A percentile compares a stretch with the other conserved stretches of the same genome.
Evolutionary conservation across 768 basidiomycete species (phyloP).

Genomic region (Candolleomyces aberdarensis): DNA sequence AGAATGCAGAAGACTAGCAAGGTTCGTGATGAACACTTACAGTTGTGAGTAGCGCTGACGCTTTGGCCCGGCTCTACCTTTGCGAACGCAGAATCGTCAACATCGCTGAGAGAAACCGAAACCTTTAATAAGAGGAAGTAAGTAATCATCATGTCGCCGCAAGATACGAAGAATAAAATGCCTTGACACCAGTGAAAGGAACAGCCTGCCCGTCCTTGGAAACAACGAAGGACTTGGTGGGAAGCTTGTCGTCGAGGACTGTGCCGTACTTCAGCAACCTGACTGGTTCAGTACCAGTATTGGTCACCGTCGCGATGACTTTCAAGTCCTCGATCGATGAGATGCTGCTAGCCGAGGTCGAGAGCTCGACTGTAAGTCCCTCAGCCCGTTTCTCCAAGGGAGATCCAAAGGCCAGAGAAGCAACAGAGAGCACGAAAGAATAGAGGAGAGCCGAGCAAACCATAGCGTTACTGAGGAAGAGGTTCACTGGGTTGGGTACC

Average conservation of each 20-base stretch:
- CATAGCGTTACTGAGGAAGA: background rate
- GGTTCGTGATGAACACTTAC: conserved; percentile 16
- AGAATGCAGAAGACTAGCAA: too few species aligned
- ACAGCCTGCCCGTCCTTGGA: conserved; percentile 36
- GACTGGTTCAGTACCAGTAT: conserved; percentile 35
- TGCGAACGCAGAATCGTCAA: conserved; percentile 38
- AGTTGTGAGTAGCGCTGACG: conserved; percentile 36
- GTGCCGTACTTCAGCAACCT: conserved; percentile 45
- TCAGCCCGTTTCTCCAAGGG: conserved; percentile 28
- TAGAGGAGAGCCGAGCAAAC: conserved; percentile 11
- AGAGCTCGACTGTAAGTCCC: conserved; percentile 28
- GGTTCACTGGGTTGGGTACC: background rate
- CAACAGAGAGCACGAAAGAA: conserved; percentile 24
- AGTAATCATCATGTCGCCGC: too few species aligned
- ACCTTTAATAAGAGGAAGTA: conserved; percentile 13
- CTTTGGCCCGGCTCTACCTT: conserved; percentile 38
- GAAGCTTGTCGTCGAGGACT: conserved; percentile 39
- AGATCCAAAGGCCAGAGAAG: conserved; percentile 24
- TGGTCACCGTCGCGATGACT: conserved; percentile 39
- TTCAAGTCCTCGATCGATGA: conserved; percentile 36
- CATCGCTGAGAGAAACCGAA: conserved; percentile 31
- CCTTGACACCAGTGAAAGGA: conserved; percentile 40
- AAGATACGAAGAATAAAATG: too few species aligned
- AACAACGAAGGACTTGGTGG: conserved; percentile 42
- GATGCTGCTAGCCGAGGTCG: conserved; percentile 25